A percentile compares a stretch with the other conserved stretches of the same genome.
phyloP scores from a whole-genome alignment of 2,329 filamentous ascomycete genomes.

The Aspergillus unguis region DNA sequence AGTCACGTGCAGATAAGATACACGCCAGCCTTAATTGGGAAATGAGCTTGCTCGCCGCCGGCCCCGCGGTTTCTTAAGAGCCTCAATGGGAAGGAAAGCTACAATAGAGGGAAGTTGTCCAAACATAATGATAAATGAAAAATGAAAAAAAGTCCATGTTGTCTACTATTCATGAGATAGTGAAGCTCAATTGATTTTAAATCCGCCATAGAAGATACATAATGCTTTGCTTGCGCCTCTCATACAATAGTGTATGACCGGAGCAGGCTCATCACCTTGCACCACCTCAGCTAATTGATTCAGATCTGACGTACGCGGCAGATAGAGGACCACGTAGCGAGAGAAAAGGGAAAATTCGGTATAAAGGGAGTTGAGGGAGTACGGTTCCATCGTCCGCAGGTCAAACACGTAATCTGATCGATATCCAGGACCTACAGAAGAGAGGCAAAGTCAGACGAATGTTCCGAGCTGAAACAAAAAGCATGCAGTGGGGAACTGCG shows the following conservation, averaged over 20 bases:
- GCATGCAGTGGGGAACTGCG: not conserved
- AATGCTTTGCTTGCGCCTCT: conserved; percentile 78
- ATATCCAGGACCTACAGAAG: conserved; percentile 58
- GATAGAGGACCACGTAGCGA: conserved; percentile 66
- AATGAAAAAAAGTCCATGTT: no score
- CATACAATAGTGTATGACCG: conserved; percentile 88
- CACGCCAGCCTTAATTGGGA: conserved; percentile 7
- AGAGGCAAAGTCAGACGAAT: not conserved
- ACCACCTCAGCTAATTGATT: conserved; percentile 66
- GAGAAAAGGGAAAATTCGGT: conserved; percentile 55
- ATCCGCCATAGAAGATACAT: conserved; percentile 58
- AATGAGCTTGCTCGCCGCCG: conserved; percentile 2
- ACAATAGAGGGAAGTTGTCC: not conserved
- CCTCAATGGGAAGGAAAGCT: not conserved
- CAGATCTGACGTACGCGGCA: conserved; percentile 81
- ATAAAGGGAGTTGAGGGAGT: conserved; percentile 64
- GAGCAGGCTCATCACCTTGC: conserved; percentile 55
- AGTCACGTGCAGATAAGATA: conserved; percentile 5
- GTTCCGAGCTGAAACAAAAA: not conserved
- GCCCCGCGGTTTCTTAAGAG: not conserved
- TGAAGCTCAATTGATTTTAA: conserved; percentile 36
- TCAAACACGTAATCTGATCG: conserved; percentile 71
- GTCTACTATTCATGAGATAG: not conserved
- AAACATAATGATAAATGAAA: no score
- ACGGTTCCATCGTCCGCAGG: conserved; percentile 81